phyloP scores from a whole-genome alignment of 73 alveolate species.

The Tetrahymena borealis region DNA sequence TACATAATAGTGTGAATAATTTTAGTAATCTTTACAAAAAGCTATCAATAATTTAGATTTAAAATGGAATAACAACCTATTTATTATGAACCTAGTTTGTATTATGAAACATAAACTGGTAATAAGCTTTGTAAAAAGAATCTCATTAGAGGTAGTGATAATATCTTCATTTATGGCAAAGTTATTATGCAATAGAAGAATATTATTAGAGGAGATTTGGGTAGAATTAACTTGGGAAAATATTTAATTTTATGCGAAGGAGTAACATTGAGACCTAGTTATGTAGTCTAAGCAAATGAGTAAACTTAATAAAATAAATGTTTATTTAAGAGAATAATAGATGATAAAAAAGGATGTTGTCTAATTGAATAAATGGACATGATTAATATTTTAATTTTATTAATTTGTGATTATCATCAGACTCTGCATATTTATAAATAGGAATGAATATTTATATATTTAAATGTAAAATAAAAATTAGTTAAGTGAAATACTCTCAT shows the following conservation, averaged over 20 bases:
- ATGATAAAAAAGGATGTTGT: no score
- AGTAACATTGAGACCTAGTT: conserved; percentile 58
- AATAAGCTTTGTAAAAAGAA: neutral
- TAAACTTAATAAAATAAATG: conserved; percentile 14
- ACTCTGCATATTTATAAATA: no score
- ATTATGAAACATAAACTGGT: neutral
- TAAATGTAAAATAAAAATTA: neutral
- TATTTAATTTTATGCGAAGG: conserved; percentile 54
- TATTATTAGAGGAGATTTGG: conserved; percentile 67
- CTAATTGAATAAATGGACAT: no score
- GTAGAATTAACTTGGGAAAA: conserved; percentile 52
- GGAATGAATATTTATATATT: neutral
- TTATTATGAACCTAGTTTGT: neutral
- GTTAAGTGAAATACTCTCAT: conserved; percentile 33
- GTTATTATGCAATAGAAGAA: neutral
- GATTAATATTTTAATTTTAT: no score
- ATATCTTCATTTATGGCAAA: neutral
- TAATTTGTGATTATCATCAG: no score
- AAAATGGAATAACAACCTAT: neutral
- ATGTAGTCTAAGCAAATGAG: neutral
- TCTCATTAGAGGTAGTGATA: neutral
- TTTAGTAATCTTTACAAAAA: neutral
- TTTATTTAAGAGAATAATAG: no score
- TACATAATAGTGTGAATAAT: neutral
- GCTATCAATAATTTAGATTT: neutral